Percentiles rank a stretch among this genome's conserved stretches.
Evolutionary conservation across 805 yeast genomes (phyloP).

Genomic region (Kodamaea laetipori): DNA sequence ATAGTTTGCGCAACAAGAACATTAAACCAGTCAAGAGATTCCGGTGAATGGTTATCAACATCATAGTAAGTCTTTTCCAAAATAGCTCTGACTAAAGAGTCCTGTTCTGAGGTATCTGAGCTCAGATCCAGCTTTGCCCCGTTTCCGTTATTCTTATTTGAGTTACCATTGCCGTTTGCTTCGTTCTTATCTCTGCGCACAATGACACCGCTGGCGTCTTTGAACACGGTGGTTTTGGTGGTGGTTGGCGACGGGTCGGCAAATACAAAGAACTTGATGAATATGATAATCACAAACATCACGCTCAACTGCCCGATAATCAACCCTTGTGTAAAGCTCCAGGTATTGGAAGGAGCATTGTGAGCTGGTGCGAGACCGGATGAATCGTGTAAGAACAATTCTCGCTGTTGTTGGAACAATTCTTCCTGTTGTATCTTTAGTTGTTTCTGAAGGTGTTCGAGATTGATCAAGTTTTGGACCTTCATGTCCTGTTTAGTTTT

Average conservation of each 20-base stretch:
- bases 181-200: conserved; percentile 34
- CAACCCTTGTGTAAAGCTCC: conserved; percentile 81
- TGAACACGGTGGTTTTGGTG: conserved; percentile 22
- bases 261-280: conserved; percentile 75
- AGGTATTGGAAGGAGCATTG: conserved; percentile 22
- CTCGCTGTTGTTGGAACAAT: conserved; percentile 31
- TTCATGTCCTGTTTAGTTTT: conserved; percentile 10
- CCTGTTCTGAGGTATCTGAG: conserved; percentile 3
- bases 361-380: conserved; percentile 13
- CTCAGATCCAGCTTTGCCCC: conserved; percentile 20
- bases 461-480: conserved; percentile 13
- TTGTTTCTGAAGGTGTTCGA: conserved; percentile 29
- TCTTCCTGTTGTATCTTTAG: conserved; percentile 33
- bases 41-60: conserved; percentile 83
- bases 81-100: conserved; percentile 44
- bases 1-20: conserved; percentile 90
- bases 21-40: conserved; percentile 95
- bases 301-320: conserved; percentile 75
- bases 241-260: conserved; percentile 59
- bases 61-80: conserved; percentile 91
- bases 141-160: conserved; percentile 8
- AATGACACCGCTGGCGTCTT: conserved; percentile 36
- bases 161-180: conserved; percentile 19
- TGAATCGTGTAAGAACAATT: conserved; percentile 21
- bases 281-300: conserved; percentile 59